Percentiles rank a stretch among this genome's conserved stretches.
These are phyloP conservation scores for Mycena leptocephala DNA, from an alignment of 768 basidiomycete species.

Conservation along the genomic window DNA sequence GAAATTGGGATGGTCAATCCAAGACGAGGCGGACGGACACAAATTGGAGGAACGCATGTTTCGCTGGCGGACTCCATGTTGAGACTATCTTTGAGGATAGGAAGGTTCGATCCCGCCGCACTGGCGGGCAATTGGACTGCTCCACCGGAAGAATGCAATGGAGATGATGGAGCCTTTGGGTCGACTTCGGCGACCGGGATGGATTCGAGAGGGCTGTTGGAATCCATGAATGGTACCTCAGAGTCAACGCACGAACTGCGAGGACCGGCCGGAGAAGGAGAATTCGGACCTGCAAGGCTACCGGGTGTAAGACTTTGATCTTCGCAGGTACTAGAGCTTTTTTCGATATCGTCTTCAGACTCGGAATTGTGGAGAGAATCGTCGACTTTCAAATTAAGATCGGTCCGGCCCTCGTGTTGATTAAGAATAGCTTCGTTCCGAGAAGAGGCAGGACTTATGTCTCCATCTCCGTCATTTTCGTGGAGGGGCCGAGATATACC, in stretches of 20 bases:
- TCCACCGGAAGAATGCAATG: not conserved
- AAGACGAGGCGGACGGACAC: conserved; percentile 12
- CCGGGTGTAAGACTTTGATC: not conserved
- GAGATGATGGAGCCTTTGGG: not conserved
- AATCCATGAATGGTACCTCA: not conserved
- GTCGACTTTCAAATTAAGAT: not conserved
- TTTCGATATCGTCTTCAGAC: not conserved
- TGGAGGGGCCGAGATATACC: not conserved
- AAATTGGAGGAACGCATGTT: not conserved
- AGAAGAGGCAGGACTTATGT: not conserved
- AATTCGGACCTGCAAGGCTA: not conserved
- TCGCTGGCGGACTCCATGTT: not conserved
- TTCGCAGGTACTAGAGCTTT: not conserved
- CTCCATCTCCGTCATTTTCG: conserved; percentile 6
- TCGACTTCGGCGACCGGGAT: not conserved
- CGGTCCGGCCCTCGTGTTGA: not conserved
- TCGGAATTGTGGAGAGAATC: not conserved
- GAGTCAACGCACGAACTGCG: not conserved
- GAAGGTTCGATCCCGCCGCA: not conserved
- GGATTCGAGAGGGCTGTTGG: not conserved
- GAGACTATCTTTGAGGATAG: not conserved
- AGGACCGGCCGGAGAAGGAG: not conserved
- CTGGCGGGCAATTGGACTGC: not conserved
- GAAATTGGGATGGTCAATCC: conserved; percentile 26
- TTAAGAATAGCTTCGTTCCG: conserved; percentile 2